Percentiles rank a stretch among this genome's conserved stretches.
These are phyloP conservation scores for Puccinia sorghi DNA, from an alignment of 1,284 basidiomycete species.

Conservation along the genomic window DNA sequence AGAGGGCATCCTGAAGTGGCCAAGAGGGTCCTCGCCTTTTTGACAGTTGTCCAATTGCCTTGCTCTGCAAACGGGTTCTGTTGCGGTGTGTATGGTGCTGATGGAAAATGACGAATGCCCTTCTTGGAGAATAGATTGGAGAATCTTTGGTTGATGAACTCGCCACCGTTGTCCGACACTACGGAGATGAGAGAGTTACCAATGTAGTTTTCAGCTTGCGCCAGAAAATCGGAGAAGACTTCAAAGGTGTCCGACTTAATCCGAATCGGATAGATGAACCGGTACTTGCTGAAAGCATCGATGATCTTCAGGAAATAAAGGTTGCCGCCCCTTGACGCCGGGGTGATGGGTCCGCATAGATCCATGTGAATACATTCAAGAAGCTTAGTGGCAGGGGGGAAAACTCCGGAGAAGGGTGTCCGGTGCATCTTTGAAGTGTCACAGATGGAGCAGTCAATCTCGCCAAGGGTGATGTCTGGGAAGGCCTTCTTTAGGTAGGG, in stretches of 20 bases:
- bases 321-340: background rate
- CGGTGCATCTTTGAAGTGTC: slow-evolving; percentile 15
- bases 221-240: background rate
- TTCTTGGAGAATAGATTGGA: background rate
- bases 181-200: background rate
- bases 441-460: background rate
- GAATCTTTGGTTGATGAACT: slow-evolving; percentile 9
- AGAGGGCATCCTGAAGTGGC: background rate
- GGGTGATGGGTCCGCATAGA: slow-evolving; percentile 22
- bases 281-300: slow-evolving; percentile 9
- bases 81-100: slow-evolving; percentile 35
- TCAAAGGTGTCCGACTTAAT: slow-evolving; percentile 11
- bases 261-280: slow-evolving; percentile 7
- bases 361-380: slow-evolving; percentile 31
- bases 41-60: slow-evolving; percentile 9
- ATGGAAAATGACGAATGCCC: background rate
- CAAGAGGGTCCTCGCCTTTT: slow-evolving; percentile 15
- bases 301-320: slow-evolving; percentile 29
- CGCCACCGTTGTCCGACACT: slow-evolving; percentile 33
- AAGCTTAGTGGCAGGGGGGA: background rate
- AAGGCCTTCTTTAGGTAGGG: background rate
- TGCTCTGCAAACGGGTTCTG: slow-evolving; percentile 22
- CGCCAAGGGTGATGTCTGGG: background rate
- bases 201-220: background rate
- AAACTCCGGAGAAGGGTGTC: background rate